Evolutionary conservation across 768 basidiomycete genomes (phyloP).

Genomic region (Baorangia bicolor): DNA sequence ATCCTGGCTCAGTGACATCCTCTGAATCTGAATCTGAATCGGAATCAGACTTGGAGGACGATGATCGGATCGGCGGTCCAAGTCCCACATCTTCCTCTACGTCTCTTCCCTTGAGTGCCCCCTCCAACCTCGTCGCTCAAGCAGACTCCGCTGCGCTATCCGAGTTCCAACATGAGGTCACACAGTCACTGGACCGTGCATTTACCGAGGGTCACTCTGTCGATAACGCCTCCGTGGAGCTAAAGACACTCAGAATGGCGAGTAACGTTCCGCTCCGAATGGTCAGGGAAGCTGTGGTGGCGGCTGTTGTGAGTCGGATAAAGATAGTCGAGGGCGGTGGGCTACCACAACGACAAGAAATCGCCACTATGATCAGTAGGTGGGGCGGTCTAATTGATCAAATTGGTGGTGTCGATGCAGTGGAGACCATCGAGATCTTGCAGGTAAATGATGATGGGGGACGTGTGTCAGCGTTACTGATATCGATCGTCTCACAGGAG

Average conservation of each 20-base stretch:
- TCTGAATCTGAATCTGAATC: slow-evolving; percentile 44
- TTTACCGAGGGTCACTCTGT: slow-evolving; percentile 90
- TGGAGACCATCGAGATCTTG: slow-evolving; percentile 74
- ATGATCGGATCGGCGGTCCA: slow-evolving; percentile 37
- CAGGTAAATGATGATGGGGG: slow-evolving; percentile 53
- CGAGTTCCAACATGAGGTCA: slow-evolving; percentile 77
- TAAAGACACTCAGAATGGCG: slow-evolving; percentile 96
- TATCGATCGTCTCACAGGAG: slow-evolving; percentile 39
- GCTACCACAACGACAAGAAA: slow-evolving; percentile 60
- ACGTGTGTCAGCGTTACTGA: background rate
- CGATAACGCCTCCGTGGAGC: slow-evolving; percentile 90
- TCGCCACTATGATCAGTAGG: slow-evolving; percentile 58
- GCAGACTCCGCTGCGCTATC: slow-evolving; percentile 47
- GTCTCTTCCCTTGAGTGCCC: slow-evolving; percentile 42
- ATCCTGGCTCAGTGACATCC: slow-evolving; percentile 57
- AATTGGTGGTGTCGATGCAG: slow-evolving; percentile 80
- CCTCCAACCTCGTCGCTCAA: slow-evolving; percentile 39
- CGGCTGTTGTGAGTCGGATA: slow-evolving; percentile 76
- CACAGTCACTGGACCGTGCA: slow-evolving; percentile 86
- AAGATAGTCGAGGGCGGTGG: slow-evolving; percentile 56
- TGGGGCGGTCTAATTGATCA: slow-evolving; percentile 84
- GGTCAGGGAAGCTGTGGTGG: slow-evolving; percentile 86
- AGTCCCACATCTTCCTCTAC: slow-evolving; percentile 46
- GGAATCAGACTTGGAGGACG: slow-evolving; percentile 41
- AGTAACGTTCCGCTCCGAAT: slow-evolving; percentile 87